Conservation (phyloP, 805 yeast genomes). For the Suhomyces prunicola region DNA sequence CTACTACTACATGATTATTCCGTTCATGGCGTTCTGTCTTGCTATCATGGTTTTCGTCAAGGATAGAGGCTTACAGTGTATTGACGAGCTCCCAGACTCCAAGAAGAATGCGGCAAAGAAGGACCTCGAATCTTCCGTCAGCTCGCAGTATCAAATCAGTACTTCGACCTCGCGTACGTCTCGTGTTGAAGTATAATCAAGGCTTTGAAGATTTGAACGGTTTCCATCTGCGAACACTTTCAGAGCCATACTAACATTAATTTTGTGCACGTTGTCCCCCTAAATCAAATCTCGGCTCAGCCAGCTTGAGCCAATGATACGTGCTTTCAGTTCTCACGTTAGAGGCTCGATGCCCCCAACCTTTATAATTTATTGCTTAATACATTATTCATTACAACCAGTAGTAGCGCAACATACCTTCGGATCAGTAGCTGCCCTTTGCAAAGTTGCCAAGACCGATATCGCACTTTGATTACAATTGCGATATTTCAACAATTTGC, state of each 20-base stretch:
- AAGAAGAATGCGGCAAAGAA: not conserved
- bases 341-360: not conserved
- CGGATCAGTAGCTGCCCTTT: not conserved
- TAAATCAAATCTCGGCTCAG: not conserved
- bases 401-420: not conserved
- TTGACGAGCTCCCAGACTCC: slow-evolving; percentile 23
- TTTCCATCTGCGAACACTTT: not conserved
- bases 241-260: not conserved
- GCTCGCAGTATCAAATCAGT: slow-evolving; percentile 3
- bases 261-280: not conserved
- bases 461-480: not conserved
- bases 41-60: slow-evolving; percentile 26
- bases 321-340: not conserved
- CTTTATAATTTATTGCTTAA: not conserved
- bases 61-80: slow-evolving; percentile 38
- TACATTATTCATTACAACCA: not conserved
- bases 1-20: slow-evolving; percentile 20
- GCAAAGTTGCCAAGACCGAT: not conserved
- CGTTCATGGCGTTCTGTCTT: slow-evolving; percentile 21
- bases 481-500: not conserved
- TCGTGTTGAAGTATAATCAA: not conserved
- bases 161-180: slow-evolving; percentile 1
- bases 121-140: slow-evolving; percentile 9
- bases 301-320: not conserved
- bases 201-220: not conserved